These are phyloP conservation scores for Arxiozyma slooffiae DNA, from an alignment of 1,139 yeast species.

Conservation along the genomic window DNA sequence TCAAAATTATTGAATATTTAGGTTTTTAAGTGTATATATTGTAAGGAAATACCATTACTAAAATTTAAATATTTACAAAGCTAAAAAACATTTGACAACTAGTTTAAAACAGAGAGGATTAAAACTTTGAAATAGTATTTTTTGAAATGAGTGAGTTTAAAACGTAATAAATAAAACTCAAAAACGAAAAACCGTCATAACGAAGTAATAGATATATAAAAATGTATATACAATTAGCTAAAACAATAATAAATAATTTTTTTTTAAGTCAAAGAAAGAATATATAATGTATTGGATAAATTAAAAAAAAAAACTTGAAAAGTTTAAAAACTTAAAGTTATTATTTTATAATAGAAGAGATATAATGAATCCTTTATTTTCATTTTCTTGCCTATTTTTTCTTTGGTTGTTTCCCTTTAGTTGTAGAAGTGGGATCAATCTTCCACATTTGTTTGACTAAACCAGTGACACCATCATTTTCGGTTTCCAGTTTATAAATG, in stretches of 20 bases:
- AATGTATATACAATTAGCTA: too few species aligned
- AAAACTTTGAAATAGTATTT: slow-evolving; percentile 9
- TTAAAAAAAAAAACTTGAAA: too few species aligned
- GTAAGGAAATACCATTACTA: slow-evolving; percentile 16
- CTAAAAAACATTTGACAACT: slow-evolving; percentile 7
- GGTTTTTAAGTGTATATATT: slow-evolving; percentile 26
- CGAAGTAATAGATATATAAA: too few species aligned
- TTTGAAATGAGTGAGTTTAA: neutral
- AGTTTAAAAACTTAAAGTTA: too few species aligned
- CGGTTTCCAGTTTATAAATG: slow-evolving; percentile 57
- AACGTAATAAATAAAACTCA: neutral
- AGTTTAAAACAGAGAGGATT: slow-evolving; percentile 12
- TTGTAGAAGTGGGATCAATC: neutral
- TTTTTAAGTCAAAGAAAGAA: too few species aligned
- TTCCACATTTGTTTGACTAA: slow-evolving; percentile 17
- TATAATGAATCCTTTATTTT: too few species aligned
- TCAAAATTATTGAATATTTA: slow-evolving; percentile 9
- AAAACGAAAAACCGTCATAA: neutral
- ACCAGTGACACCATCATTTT: slow-evolving; percentile 52
- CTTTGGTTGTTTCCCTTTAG: neutral
- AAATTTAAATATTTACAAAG: slow-evolving; percentile 6
- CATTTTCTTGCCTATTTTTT: too few species aligned
- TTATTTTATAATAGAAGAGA: too few species aligned
- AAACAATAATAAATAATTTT: too few species aligned
- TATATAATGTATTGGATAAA: too few species aligned